Evolutionary conservation across 2,329 filamentous ascomycete genomes (phyloP).

Genomic region (Mycogone perniciosa): DNA sequence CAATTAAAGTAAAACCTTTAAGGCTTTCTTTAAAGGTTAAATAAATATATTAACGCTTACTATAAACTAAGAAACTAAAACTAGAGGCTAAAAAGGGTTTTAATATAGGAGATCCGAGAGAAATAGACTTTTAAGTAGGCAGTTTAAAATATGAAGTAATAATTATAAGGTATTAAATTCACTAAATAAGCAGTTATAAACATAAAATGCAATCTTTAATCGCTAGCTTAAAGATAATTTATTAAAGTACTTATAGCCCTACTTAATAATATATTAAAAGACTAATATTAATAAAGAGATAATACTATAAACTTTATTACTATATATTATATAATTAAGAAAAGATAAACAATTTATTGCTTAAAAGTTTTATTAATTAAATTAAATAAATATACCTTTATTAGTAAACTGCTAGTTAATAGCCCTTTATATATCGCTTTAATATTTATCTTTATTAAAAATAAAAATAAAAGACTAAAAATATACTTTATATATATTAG

Average conservation of each 20-base stretch:
- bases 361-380: not conserved
- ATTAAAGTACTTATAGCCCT: slow-evolving; percentile 12
- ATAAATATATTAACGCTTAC: slow-evolving; percentile 6
- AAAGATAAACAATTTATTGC: slow-evolving; percentile 2
- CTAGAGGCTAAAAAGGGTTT: slow-evolving; percentile 13
- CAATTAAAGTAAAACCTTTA: not conserved
- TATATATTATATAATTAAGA: slow-evolving; percentile 13
- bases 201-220: slow-evolving; percentile 1
- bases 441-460: slow-evolving; percentile 12
- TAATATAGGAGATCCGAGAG: slow-evolving; percentile 14
- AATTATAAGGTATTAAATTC: slow-evolving; percentile 17
- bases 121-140: slow-evolving; percentile 16
- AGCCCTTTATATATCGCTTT: slow-evolving; percentile 7
- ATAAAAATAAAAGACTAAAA: slow-evolving; percentile 7
- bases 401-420: not conserved
- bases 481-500: slow-evolving; percentile 14
- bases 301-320: slow-evolving; percentile 11
- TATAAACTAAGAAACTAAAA: slow-evolving; percentile 12
- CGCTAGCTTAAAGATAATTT: slow-evolving; percentile 15
- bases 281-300: slow-evolving; percentile 12
- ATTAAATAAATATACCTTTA: not conserved
- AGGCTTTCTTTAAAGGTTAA: slow-evolving; percentile 1
- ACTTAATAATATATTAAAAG: slow-evolving; percentile 8
- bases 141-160: slow-evolving; percentile 16
- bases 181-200: slow-evolving; percentile 6